phyloP scores from a whole-genome alignment of 345 rosid genomes.

The Acer negundo region DNA sequence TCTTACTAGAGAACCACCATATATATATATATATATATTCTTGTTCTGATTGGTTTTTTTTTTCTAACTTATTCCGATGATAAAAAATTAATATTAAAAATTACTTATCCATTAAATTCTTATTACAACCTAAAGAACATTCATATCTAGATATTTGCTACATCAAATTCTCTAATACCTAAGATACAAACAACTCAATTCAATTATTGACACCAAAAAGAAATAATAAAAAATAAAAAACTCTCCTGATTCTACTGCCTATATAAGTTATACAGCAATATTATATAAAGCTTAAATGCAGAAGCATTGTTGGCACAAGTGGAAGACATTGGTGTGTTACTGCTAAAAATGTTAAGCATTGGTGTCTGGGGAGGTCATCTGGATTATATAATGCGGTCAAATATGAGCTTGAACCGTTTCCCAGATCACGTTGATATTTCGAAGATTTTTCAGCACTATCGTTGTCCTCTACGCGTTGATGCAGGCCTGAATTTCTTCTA shows the following conservation, averaged over 20 bases:
- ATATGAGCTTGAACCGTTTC: not conserved
- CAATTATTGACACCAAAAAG: not conserved
- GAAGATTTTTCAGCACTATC: not conserved
- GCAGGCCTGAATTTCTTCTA: conserved; percentile 81
- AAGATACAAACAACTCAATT: not conserved
- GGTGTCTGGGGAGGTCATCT: too few species aligned
- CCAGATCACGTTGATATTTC: not conserved
- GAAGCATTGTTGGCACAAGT: not conserved
- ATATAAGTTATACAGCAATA: too few species aligned
- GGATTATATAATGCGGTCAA: too few species aligned
- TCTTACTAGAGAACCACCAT: too few species aligned
- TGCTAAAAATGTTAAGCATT: too few species aligned
- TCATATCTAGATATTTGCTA: not conserved
- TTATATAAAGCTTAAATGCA: not conserved
- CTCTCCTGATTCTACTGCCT: not conserved
- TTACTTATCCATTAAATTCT: not conserved
- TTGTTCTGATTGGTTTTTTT: too few species aligned
- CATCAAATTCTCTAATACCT: not conserved
- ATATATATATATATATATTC: too few species aligned
- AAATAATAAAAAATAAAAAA: not conserved
- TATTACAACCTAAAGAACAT: not conserved
- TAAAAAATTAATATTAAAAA: too few species aligned
- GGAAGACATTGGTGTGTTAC: not conserved
- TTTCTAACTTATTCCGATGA: too few species aligned
- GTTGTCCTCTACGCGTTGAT: conserved; percentile 45